Evolutionary conservation across 2,329 filamentous ascomycete species (phyloP).

Genomic region (Aspergillus intermedius): DNA sequence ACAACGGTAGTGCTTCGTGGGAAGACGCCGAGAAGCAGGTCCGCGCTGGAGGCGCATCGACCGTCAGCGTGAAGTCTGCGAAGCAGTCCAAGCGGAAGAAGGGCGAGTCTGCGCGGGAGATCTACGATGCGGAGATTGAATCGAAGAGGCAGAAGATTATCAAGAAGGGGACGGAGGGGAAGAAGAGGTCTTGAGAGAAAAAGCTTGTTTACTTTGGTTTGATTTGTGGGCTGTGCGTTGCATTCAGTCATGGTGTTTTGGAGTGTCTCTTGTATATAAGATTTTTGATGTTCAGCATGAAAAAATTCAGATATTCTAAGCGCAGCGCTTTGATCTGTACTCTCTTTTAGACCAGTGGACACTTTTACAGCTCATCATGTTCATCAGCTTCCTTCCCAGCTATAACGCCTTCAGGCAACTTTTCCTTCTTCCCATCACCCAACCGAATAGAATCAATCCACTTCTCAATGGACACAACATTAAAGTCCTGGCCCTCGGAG

Average conservation of each 20-base stretch:
- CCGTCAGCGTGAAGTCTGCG: constrained; percentile 72
- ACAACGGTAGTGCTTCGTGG: constrained; percentile 47
- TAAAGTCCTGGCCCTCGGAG: constrained; percentile 47
- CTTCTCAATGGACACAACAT: constrained; percentile 58
- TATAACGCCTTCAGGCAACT: constrained; percentile 57
- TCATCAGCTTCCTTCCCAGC: constrained; percentile 29
- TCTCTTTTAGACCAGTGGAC: background rate
- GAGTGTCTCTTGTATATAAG: background rate
- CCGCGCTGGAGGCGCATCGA: constrained; percentile 44
- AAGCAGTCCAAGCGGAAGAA: constrained; percentile 69
- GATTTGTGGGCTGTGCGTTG: background rate
- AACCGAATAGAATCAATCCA: constrained; percentile 92
- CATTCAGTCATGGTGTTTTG: background rate
- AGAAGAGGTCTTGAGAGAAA: constrained; percentile 13
- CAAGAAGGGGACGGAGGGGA: constrained; percentile 39
- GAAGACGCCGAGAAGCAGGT: constrained; percentile 69
- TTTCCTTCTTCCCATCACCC: constrained; percentile 76
- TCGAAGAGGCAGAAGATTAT: constrained; percentile 40
- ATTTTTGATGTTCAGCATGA: background rate
- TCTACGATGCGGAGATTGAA: constrained; percentile 39
- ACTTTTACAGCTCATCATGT: constrained; percentile 39
- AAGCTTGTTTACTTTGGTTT: background rate
- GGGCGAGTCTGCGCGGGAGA: constrained; percentile 47
- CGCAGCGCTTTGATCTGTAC: background rate
- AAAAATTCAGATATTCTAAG: too few relatives aligned